phyloP scores from a whole-genome alignment of 78 protist species.

The Dictyostelium intermedium region DNA sequence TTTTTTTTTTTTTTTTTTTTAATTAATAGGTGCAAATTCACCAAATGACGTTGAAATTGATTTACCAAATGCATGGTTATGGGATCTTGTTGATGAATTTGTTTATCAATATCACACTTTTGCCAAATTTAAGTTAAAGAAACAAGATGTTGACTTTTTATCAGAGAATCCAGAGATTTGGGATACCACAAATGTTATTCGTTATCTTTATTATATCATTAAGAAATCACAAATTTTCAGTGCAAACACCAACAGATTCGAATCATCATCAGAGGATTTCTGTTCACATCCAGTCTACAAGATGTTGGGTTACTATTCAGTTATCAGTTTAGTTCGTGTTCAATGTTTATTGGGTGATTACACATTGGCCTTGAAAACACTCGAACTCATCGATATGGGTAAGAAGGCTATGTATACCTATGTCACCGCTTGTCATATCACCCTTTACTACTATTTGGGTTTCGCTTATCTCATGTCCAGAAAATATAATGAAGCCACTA shows the following conservation, averaged over 20 bases:
- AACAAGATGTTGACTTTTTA: slow-evolving; percentile 68
- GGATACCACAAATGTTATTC: slow-evolving; percentile 73
- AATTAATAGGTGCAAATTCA: slow-evolving; percentile 9
- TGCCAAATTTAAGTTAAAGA: slow-evolving; percentile 82
- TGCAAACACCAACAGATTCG: slow-evolving; percentile 22
- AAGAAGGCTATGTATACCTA: slow-evolving; percentile 73
- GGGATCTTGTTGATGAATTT: slow-evolving; percentile 97
- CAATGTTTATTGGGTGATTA: slow-evolving; percentile 94
- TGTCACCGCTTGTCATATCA: slow-evolving; percentile 89
- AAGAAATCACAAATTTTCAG: slow-evolving; percentile 73
- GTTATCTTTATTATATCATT: slow-evolving; percentile 66
- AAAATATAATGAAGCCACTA: slow-evolving; percentile 90
- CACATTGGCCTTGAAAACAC: slow-evolving; percentile 73
- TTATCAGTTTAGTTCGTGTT: slow-evolving; percentile 89
- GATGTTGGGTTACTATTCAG: slow-evolving; percentile 86
- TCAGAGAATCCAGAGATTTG: slow-evolving; percentile 68
- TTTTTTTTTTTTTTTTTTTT: background rate
- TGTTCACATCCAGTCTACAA: slow-evolving; percentile 75
- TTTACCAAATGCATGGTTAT: slow-evolving; percentile 94
- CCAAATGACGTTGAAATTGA: slow-evolving; percentile 77
- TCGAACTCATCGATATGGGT: slow-evolving; percentile 84
- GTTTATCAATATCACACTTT: slow-evolving; percentile 94
- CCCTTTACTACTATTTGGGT: slow-evolving; percentile 89
- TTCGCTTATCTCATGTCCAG: slow-evolving; percentile 90
- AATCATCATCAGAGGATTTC: slow-evolving; percentile 59